Conservation (phyloP, 495 filamentous ascomycete species). For the Annulohypoxylon maeteangense region DNA sequence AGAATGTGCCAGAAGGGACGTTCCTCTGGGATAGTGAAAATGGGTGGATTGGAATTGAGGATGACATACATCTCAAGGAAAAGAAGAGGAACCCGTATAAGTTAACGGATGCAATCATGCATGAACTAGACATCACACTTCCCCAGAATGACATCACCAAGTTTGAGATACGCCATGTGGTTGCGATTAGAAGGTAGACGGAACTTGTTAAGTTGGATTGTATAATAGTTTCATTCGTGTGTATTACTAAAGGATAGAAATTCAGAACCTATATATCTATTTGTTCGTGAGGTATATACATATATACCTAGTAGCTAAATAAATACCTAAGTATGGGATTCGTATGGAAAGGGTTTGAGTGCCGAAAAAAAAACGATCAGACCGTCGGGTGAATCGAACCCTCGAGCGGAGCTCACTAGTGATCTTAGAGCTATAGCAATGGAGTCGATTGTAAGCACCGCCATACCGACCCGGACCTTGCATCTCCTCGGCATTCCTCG, state of each 20-base stretch:
- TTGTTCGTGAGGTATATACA: too few relatives aligned
- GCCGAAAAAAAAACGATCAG: not conserved
- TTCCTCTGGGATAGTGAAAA: slow-evolving; percentile 3
- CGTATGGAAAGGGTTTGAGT: not conserved
- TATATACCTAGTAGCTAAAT: too few relatives aligned
- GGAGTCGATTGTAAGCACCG: too few relatives aligned
- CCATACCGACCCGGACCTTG: too few relatives aligned
- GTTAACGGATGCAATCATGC: not conserved
- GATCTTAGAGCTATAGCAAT: too few relatives aligned
- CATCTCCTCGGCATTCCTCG: too few relatives aligned
- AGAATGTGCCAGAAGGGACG: not conserved
- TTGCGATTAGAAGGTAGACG: not conserved
- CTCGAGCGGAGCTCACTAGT: not conserved
- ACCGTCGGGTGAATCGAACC: not conserved
- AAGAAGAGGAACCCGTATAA: not conserved
- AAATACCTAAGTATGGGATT: too few relatives aligned
- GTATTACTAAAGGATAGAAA: not conserved
- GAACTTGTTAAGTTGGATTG: not conserved
- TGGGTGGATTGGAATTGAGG: not conserved
- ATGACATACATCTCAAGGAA: not conserved
- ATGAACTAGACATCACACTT: not conserved
- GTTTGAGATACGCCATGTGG: not conserved
- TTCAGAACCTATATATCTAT: not conserved
- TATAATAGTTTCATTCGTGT: not conserved
- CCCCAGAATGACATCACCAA: not conserved